Conservation (phyloP, 305 asterid species). For the Fraxinus xanthoxyloides region DNA sequence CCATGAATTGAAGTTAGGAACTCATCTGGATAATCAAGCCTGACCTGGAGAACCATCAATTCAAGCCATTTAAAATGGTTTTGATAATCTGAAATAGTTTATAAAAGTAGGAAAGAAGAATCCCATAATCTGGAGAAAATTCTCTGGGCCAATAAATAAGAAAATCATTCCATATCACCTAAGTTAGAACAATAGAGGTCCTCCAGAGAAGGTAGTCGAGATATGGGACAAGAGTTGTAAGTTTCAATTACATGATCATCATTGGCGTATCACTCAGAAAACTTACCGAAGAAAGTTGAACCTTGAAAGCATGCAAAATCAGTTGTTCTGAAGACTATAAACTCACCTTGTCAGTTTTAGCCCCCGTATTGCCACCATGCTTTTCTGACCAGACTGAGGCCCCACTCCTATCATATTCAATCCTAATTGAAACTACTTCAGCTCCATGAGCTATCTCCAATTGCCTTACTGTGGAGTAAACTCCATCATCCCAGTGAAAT, state of each 20-base stretch:
- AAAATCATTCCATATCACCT: background rate
- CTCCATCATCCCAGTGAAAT: conserved; percentile 75
- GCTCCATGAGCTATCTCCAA: conserved; percentile 64
- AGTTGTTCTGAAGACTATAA: background rate
- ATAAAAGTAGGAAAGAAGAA: background rate
- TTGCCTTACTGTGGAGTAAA: conserved; percentile 48
- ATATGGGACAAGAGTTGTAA: background rate
- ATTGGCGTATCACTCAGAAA: background rate
- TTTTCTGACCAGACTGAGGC: conserved; percentile 59
- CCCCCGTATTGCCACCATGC: conserved; percentile 76
- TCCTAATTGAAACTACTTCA: conserved; percentile 24
- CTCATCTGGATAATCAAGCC: conserved; percentile 68
- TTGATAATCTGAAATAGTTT: background rate
- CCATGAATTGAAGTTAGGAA: conserved; percentile 62
- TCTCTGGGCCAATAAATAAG: background rate
- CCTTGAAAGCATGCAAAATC: background rate
- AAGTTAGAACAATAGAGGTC: background rate
- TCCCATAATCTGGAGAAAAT: background rate
- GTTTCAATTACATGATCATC: background rate
- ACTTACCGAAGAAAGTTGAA: background rate
- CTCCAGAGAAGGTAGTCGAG: background rate
- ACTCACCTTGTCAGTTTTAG: conserved; percentile 52
- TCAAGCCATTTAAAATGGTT: background rate
- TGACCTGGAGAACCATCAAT: conserved; percentile 38
- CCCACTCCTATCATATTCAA: conserved; percentile 66